These are phyloP conservation scores for Williopsis jadinii DNA, from an alignment of 1,139 yeast genomes.

Conservation along the genomic window DNA sequence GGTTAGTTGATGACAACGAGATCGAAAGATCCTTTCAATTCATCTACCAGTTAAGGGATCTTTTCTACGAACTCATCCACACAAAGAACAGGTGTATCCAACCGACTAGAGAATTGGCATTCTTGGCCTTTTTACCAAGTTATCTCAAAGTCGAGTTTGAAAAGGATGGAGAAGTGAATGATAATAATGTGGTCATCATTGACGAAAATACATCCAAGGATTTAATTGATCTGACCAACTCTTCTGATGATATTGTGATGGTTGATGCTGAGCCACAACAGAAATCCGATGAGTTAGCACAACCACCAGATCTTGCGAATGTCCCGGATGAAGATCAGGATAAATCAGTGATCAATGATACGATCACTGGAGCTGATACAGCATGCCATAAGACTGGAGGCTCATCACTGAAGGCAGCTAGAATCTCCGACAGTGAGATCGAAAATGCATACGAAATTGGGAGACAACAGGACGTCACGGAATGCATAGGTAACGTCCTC, in stretches of 20 bases:
- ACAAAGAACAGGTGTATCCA: constrained; percentile 59
- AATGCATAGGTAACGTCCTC: constrained; percentile 92
- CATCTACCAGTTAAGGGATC: constrained; percentile 57
- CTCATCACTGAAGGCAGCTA: constrained; percentile 23
- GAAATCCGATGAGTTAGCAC: not conserved
- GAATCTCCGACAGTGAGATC: constrained; percentile 55
- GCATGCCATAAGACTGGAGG: not conserved
- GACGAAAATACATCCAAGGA: constrained; percentile 4
- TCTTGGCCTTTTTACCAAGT: constrained; percentile 76
- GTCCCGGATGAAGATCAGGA: not conserved
- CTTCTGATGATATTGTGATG: constrained; percentile 3
- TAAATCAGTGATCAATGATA: not conserved
- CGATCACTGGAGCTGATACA: not conserved
- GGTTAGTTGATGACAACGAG: constrained; percentile 67
- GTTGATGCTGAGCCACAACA: not conserved
- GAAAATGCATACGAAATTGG: constrained; percentile 75
- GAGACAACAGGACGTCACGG: constrained; percentile 95
- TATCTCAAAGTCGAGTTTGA: constrained; percentile 59
- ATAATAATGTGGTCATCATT: not conserved
- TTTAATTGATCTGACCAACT: constrained; percentile 1
- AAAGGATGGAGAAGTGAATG: constrained; percentile 1
- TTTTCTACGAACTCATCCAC: constrained; percentile 65
- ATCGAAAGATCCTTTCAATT: constrained; percentile 78
- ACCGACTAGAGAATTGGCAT: constrained; percentile 82
- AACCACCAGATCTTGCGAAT: not conserved